phyloP scores from a whole-genome alignment of 2,329 filamentous ascomycete species.

The Fragosphaeria purpurea region DNA sequence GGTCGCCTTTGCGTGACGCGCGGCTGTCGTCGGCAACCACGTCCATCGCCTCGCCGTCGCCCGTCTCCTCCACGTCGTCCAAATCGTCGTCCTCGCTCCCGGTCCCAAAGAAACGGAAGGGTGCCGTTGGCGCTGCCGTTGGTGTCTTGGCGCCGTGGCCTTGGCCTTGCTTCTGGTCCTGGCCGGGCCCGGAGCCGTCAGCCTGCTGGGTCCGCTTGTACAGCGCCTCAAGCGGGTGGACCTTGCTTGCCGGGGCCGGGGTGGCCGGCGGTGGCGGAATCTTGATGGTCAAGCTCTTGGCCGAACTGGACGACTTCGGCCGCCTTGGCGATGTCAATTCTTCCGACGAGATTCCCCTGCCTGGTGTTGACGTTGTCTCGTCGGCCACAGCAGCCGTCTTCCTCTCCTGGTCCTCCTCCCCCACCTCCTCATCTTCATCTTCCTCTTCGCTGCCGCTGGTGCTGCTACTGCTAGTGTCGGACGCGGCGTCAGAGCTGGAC shows the following conservation, averaged over 20 bases:
- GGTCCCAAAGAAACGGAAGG: conserved; percentile 72
- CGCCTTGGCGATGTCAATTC: conserved; percentile 22
- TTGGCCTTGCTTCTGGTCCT: conserved; percentile 30
- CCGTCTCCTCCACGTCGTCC: conserved; percentile 23
- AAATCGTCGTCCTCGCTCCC: conserved; percentile 33
- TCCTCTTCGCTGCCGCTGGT: conserved; percentile 15
- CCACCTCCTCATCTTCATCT: conserved; percentile 11
- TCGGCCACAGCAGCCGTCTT: conserved; percentile 9
- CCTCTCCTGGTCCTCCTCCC: conserved; percentile 13
- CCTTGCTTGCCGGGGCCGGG: conserved; percentile 31
- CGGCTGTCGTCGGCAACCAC: conserved; percentile 31
- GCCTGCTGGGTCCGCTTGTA: conserved; percentile 55
- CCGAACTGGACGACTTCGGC: conserved; percentile 41
- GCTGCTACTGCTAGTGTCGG: conserved; percentile 15
- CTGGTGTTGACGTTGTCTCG: conserved; percentile 18
- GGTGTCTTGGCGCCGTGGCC: conserved; percentile 9
- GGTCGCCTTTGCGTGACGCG: conserved; percentile 18
- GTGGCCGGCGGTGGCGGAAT: conserved; percentile 33
- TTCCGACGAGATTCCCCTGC: conserved; percentile 35
- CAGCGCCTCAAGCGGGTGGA: conserved; percentile 84
- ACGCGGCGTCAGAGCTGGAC: neutral
- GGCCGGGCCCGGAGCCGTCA: too few species aligned
- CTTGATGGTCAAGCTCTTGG: conserved; percentile 43
- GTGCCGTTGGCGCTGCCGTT: conserved; percentile 20
- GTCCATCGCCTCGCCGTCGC: conserved; percentile 22